These are phyloP conservation scores for Corynascus novoguineensis DNA, from an alignment of 495 filamentous ascomycete genomes.

Conservation along the genomic window DNA sequence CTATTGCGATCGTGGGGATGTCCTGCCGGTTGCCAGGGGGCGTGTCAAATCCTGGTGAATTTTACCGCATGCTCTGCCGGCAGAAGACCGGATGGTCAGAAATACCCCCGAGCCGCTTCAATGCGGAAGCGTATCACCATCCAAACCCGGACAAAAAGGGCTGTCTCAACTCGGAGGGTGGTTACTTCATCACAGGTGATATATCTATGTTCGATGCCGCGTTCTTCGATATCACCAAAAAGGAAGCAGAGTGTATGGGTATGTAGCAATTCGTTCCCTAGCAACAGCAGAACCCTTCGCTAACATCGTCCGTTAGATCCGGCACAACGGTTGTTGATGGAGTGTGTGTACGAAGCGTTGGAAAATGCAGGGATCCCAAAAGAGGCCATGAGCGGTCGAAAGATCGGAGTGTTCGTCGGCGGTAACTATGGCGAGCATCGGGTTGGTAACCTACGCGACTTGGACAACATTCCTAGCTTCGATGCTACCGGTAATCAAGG, in stretches of 20 bases:
- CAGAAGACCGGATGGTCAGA: constrained; percentile 36
- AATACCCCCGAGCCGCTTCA: constrained; percentile 64
- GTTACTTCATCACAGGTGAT: constrained; percentile 52
- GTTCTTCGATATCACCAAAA: constrained; percentile 48
- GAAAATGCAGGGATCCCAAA: constrained; percentile 47
- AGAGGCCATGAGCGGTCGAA: constrained; percentile 40
- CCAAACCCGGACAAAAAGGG: constrained; percentile 45
- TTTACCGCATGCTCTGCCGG: constrained; percentile 44
- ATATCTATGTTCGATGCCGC: constrained; percentile 44
- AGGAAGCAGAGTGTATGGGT: constrained; percentile 48
- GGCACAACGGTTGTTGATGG: constrained; percentile 51
- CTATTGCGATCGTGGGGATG: constrained; percentile 45
- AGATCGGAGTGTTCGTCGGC: constrained; percentile 43
- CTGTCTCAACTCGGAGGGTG: constrained; percentile 40
- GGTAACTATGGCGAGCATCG: constrained; percentile 37
- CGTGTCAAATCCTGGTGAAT: constrained; percentile 35
- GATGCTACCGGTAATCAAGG: constrained; percentile 41
- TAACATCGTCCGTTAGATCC: constrained; percentile 36
- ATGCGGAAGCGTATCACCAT: constrained; percentile 60
- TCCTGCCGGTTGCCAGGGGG: constrained; percentile 46
- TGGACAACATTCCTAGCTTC: constrained; percentile 37
- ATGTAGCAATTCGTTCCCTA: neutral
- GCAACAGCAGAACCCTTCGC: neutral
- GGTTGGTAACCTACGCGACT: constrained; percentile 34
- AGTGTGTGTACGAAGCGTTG: constrained; percentile 47